A percentile compares a stretch with the other conserved stretches of the same genome.
These are phyloP conservation scores for Stagonosporopsis rhizophila DNA, from an alignment of 2,329 filamentous ascomycete genomes.

Conservation along the genomic window DNA sequence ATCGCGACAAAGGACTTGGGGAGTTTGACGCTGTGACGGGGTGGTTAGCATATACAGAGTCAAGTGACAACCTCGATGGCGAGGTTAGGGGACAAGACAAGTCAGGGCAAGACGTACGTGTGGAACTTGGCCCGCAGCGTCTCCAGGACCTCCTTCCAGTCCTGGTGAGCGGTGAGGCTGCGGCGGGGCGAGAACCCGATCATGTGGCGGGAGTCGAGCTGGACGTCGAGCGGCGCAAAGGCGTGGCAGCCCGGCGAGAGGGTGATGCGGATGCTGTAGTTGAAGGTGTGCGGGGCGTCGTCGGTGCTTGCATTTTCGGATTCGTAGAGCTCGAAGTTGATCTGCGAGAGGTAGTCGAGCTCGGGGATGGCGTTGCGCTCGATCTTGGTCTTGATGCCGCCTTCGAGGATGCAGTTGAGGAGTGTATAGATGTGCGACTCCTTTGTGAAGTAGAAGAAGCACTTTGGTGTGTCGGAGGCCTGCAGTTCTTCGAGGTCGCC, in stretches of 20 bases:
- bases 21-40: slow-evolving; percentile 54
- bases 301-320: slow-evolving; percentile 73
- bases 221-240: slow-evolving; percentile 93
- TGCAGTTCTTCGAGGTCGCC: slow-evolving; percentile 97
- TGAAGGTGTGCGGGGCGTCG: slow-evolving; percentile 75
- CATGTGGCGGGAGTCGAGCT: slow-evolving; percentile 94
- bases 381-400: slow-evolving; percentile 96
- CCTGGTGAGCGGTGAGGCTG: slow-evolving; percentile 86
- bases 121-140: slow-evolving; percentile 94
- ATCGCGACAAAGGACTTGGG: slow-evolving; percentile 60
- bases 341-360: slow-evolving; percentile 95
- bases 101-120: slow-evolving; percentile 67
- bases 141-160: slow-evolving; percentile 98
- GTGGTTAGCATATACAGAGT: neutral
- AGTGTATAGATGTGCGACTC: slow-evolving; percentile 99
- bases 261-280: slow-evolving; percentile 95
- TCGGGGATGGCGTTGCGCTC: slow-evolving; percentile 94
- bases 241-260: slow-evolving; percentile 96
- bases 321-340: slow-evolving; percentile 98
- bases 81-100: neutral
- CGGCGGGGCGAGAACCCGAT: slow-evolving; percentile 93
- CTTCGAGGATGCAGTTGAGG: slow-evolving; percentile 96
- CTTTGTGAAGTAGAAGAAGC: slow-evolving; percentile 99
- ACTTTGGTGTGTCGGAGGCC: slow-evolving; percentile 90
- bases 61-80: too few relatives aligned